Evolutionary conservation across 768 basidiomycete genomes (phyloP), one percentile per base, ranked within the genome.

Genomic region (Russula abietina): DNA sequence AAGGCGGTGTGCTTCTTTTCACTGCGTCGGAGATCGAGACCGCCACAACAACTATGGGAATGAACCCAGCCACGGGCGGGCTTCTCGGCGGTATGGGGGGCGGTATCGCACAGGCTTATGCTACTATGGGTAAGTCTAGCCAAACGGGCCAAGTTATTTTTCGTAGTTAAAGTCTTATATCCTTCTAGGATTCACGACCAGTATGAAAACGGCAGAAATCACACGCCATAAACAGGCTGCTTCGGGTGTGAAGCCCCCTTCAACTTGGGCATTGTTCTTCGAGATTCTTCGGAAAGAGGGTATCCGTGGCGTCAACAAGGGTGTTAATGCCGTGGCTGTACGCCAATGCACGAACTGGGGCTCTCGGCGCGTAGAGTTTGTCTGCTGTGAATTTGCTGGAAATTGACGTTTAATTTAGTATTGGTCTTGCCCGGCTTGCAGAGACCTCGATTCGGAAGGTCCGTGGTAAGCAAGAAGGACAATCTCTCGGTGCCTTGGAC

Each of bases 171-270:
- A 7, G 8, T 26, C 12, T 38, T 4, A 53, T 24, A 57, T 52
- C 58, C 39, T n/a, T 59, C 51, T 68, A 97, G 94, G 96, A 69
- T 93, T 98, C 79, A 96, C 93, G 76, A 98, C 96, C 48, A 97
- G 93, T 76, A 99, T 99, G 97, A 99, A 99, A 78, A 99, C 97
- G 24, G 97, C 85, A 66, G 94, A 96, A 75, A 98, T 98, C 68
- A 98, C 95, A 53, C 88, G 95, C 69, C 89, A 91, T 71, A 99
- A 99, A 76, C 89, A 92, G 69, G 90, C 87, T 26, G 85, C 88
- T 17, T 74, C 82, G 32, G 97, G 97, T 45, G 81, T 87, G 46
- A 88, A 91, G 72, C 92, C 93, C 12, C 89, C 88, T 57, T 92
- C 90, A 57, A 98, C 96, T 2, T 95, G 92, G 86, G 88, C 88